These are phyloP conservation scores for Waltergamsia citrina DNA, from an alignment of 2,329 filamentous ascomycete genomes.

Conservation along the genomic window DNA sequence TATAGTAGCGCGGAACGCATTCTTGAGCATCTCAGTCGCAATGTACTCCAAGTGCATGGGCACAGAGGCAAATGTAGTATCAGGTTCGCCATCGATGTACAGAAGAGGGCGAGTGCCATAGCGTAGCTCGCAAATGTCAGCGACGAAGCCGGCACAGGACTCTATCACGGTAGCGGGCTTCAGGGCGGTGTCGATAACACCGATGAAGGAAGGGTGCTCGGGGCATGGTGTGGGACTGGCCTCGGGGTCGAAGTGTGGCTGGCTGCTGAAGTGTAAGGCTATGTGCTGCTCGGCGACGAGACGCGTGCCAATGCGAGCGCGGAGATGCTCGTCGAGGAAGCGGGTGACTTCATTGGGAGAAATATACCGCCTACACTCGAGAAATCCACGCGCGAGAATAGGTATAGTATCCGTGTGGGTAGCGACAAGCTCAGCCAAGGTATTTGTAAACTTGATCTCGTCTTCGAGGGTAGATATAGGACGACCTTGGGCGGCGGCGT, in stretches of 20 bases:
- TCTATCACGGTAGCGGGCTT: conserved; percentile 74
- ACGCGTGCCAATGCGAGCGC: conserved; percentile 86
- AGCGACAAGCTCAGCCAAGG: conserved; percentile 88
- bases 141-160: conserved; percentile 80
- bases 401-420: conserved; percentile 94
- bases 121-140: conserved; percentile 92
- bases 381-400: conserved; percentile 80
- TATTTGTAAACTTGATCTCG: conserved; percentile 83
- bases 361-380: conserved; percentile 90
- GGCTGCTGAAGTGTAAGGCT: conserved; percentile 65
- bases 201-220: conserved; percentile 64
- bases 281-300: conserved; percentile 96
- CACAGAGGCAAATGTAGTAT: conserved; percentile 85
- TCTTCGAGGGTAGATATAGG: conserved; percentile 60
- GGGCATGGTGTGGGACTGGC: conserved; percentile 40
- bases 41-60: conserved; percentile 98
- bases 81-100: conserved; percentile 73
- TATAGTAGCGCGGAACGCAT: conserved; percentile 87
- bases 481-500: conserved; percentile 33
- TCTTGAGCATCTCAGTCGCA: conserved; percentile 91
- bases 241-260: conserved; percentile 56
- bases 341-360: conserved; percentile 71
- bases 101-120: conserved; percentile 82
- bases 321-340: conserved; percentile 89
- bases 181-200: conserved; percentile 87